A percentile compares a stretch with the other conserved stretches of the same genome.
Evolutionary conservation across 2,329 filamentous ascomycete species (phyloP).

Genomic region (Calycina marina): DNA sequence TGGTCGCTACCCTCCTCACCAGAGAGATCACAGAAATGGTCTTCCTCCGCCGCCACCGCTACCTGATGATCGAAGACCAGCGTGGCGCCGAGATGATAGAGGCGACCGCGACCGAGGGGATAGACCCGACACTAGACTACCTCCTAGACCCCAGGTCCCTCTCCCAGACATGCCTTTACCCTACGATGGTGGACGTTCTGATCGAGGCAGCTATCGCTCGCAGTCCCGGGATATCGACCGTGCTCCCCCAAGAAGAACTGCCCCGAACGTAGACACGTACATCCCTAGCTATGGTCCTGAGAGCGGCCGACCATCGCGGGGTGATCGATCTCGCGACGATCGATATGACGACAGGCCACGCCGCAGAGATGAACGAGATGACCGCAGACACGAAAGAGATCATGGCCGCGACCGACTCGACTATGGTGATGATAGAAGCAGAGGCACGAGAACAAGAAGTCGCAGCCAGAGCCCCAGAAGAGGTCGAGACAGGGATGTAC

Average conservation of each 20-base stretch:
- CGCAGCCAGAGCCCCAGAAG: constrained; percentile 30
- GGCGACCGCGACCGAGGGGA: constrained; percentile 19
- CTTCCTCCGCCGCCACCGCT: constrained; percentile 13
- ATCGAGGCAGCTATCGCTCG: constrained; percentile 28
- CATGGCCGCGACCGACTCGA: constrained; percentile 22
- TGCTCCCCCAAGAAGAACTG: constrained; percentile 12
- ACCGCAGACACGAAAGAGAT: constrained; percentile 27
- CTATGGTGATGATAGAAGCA: constrained; percentile 22
- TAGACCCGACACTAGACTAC: constrained; percentile 18
- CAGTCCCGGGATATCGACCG: constrained; percentile 23
- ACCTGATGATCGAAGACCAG: constrained; percentile 20
- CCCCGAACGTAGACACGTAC: constrained; percentile 31
- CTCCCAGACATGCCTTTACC: constrained; percentile 11
- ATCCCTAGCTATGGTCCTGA: constrained; percentile 32
- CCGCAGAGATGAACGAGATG: constrained; percentile 25
- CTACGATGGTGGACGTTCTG: constrained; percentile 20
- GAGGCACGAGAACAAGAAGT: constrained; percentile 25
- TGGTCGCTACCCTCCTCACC: constrained; percentile 14
- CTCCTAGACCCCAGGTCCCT: constrained; percentile 18
- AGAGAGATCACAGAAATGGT: constrained; percentile 15
- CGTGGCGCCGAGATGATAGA: constrained; percentile 18
- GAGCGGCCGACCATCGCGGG: constrained; percentile 21
- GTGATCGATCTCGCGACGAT: constrained; percentile 19
- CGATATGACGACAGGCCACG: constrained; percentile 21
- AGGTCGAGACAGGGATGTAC: constrained; percentile 26